A percentile compares a stretch with the other conserved stretches of the same genome.
Evolutionary conservation across 208 protist species (phyloP).

Genomic region (Angomonas desouzai): DNA sequence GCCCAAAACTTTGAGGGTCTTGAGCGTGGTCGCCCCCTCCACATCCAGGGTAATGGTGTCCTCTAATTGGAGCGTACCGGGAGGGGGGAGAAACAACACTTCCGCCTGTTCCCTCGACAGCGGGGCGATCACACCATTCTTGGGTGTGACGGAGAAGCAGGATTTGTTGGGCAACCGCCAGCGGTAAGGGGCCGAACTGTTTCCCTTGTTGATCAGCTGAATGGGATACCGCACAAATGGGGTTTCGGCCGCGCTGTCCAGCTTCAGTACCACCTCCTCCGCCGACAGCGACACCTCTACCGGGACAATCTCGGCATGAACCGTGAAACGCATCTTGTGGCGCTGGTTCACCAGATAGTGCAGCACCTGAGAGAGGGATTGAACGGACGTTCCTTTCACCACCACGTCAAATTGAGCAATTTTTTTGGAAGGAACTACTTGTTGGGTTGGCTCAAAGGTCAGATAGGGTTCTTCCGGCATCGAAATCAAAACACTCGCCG

Average conservation of each 20-base stretch:
- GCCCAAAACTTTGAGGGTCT: constrained; percentile 58
- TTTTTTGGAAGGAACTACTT: constrained; percentile 87
- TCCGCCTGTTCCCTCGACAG: constrained; percentile 47
- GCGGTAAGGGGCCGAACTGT: constrained; percentile 71
- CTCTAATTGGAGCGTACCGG: constrained; percentile 31
- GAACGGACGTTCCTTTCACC: constrained; percentile 56
- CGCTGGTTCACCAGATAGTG: constrained; percentile 85
- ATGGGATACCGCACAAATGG: constrained; percentile 59
- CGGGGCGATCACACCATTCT: constrained; percentile 56
- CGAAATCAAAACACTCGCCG: constrained; percentile 56
- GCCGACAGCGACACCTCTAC: constrained; percentile 86
- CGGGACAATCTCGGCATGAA: constrained; percentile 88
- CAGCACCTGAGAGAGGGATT: constrained; percentile 83
- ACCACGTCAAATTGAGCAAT: constrained; percentile 91
- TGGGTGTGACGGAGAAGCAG: constrained; percentile 67
- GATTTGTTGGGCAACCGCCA: constrained; percentile 51
- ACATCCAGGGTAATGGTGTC: constrained; percentile 61
- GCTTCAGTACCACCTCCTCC: constrained; percentile 77
- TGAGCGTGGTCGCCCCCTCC: constrained; percentile 58
- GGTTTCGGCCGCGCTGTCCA: constrained; percentile 63
- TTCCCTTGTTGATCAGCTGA: constrained; percentile 77
- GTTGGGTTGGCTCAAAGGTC: constrained; percentile 53
- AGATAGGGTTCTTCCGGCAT: constrained; percentile 78
- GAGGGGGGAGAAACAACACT: constrained; percentile 67
- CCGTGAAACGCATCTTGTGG: constrained; percentile 83